Evolutionary conservation across 2,329 filamentous ascomycete genomes (phyloP).

Genomic region (Stachybotrys chartarum): DNA sequence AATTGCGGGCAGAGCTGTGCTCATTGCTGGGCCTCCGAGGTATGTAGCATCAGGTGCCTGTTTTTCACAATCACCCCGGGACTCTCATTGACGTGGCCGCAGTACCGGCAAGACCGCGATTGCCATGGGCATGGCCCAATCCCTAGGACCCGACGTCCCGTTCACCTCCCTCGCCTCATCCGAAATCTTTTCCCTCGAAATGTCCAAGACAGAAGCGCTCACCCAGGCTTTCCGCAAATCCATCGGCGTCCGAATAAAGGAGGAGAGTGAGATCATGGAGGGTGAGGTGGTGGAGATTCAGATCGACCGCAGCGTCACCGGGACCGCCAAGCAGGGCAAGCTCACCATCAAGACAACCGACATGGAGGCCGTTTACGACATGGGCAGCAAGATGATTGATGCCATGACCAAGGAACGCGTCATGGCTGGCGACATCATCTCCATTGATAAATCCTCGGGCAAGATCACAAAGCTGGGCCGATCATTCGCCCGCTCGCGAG

Average conservation of each 20-base stretch:
- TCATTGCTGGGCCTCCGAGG: conserved; percentile 92
- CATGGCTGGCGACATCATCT: conserved; percentile 97
- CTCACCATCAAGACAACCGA: conserved; percentile 99
- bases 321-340: conserved; percentile 96
- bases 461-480: conserved; percentile 97
- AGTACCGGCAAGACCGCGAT: conserved; percentile 98
- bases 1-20: conserved; percentile 88
- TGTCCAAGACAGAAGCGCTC: conserved; percentile 98
- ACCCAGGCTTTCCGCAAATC: conserved; percentile 99
- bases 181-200: conserved; percentile 97
- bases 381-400: conserved; percentile 99
- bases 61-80: conserved; percentile 1
- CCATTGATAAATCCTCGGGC: conserved; percentile 95
- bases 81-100: conserved; percentile 7
- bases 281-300: conserved; percentile 98
- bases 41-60: conserved; percentile 21
- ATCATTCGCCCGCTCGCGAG: conserved; percentile 87
- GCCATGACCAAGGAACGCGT: conserved; percentile 99
- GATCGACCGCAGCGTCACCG: conserved; percentile 93
- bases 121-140: conserved; percentile 98
- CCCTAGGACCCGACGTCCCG: conserved; percentile 85
- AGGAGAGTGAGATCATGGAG: conserved; percentile 98
- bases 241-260: conserved; percentile 95
- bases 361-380: conserved; percentile 99
- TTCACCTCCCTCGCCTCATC: conserved; percentile 95